Evolutionary conservation across 2,329 filamentous ascomycete genomes (phyloP).

Genomic region (Sclerotinia sclerotiorum): DNA sequence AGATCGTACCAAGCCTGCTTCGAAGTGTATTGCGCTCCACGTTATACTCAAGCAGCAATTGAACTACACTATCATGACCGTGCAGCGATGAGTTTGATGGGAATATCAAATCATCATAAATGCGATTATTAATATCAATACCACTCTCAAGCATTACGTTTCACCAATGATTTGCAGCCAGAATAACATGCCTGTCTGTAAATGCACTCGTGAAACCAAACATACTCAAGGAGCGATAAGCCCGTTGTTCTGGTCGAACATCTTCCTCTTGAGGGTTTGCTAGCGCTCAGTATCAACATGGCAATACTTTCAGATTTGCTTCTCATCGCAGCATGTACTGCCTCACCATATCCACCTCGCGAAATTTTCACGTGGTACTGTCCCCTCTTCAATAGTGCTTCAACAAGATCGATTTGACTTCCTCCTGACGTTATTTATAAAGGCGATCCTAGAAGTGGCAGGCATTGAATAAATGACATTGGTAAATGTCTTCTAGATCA

Average conservation of each 20-base stretch:
- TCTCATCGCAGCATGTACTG: neutral
- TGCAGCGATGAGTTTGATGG: neutral
- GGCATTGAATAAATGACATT: neutral
- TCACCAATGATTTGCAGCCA: neutral
- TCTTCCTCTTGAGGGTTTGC: neutral
- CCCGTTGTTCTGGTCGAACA: too few relatives aligned
- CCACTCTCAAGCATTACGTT: neutral
- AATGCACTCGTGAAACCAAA: neutral
- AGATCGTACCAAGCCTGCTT: too few relatives aligned
- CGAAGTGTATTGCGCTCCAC: too few relatives aligned
- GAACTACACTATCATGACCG: neutral
- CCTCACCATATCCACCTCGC: neutral
- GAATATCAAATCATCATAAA: too few relatives aligned
- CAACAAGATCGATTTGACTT: neutral
- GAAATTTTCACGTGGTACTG: neutral
- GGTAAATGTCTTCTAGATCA: too few relatives aligned
- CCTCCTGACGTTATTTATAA: neutral
- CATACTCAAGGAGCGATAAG: too few relatives aligned
- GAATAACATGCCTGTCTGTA: neutral
- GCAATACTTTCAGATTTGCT: neutral
- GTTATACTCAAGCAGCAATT: neutral
- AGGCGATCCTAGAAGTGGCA: neutral
- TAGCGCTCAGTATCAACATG: neutral
- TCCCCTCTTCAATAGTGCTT: neutral
- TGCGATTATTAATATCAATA: too few relatives aligned